These are phyloP conservation scores for Trametes maxima DNA, from an alignment of 768 basidiomycete genomes.

Conservation along the genomic window DNA sequence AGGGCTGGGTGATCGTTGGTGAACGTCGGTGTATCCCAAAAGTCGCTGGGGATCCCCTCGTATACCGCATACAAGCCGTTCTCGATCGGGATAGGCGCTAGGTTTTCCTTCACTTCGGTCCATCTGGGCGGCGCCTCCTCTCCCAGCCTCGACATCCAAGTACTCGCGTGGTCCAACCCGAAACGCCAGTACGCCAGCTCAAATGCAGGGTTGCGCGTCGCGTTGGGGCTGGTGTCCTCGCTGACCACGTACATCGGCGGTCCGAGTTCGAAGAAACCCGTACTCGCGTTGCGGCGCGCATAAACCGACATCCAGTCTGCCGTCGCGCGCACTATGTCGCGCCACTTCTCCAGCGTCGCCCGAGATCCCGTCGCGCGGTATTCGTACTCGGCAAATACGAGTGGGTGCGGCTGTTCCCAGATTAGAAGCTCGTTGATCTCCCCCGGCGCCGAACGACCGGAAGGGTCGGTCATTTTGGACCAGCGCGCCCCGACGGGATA, in stretches of 20 bases:
- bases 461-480: conserved; percentile 67
- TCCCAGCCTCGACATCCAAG: conserved; percentile 49
- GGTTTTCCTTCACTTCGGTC: conserved; percentile 45
- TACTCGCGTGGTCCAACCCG: conserved; percentile 49
- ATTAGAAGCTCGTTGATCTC: conserved; percentile 65
- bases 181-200: conserved; percentile 62
- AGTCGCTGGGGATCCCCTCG: conserved; percentile 53
- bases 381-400: conserved; percentile 60
- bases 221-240: conserved; percentile 58
- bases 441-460: conserved; percentile 58
- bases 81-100: conserved; percentile 55
- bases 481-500: conserved; percentile 58
- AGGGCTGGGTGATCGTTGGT: conserved; percentile 62
- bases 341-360: conserved; percentile 53
- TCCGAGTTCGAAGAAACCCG: conserved; percentile 53
- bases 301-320: conserved; percentile 65
- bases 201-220: conserved; percentile 57
- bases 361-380: conserved; percentile 45
- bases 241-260: conserved; percentile 61
- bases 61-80: conserved; percentile 56
- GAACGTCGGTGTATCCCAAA: conserved; percentile 53
- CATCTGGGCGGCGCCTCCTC: conserved; percentile 45
- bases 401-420: conserved; percentile 63
- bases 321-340: conserved; percentile 49
- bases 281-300: conserved; percentile 52